These are phyloP conservation scores for Rugonectria rugulosa DNA, from an alignment of 2,329 filamentous ascomycete genomes.

Conservation along the genomic window DNA sequence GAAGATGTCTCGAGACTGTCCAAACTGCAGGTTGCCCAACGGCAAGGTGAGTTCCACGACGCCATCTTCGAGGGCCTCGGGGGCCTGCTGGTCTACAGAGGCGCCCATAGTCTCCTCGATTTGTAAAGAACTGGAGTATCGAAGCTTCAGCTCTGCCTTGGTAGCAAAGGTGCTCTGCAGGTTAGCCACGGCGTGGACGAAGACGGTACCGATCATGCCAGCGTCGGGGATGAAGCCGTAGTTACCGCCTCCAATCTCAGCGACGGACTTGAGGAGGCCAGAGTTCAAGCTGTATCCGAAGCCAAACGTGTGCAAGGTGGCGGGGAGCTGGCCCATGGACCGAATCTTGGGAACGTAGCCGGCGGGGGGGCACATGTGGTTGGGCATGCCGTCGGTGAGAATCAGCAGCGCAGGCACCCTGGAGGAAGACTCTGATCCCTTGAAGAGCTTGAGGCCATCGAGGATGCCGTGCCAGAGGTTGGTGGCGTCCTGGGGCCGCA, in stretches of 20 bases:
- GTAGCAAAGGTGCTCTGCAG: constrained; percentile 65
- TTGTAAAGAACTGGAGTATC: constrained; percentile 45
- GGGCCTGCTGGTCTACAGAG: constrained; percentile 46
- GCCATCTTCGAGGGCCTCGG: constrained; percentile 29
- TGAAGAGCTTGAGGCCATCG: constrained; percentile 58
- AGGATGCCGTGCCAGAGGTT: constrained; percentile 67
- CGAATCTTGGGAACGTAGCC: constrained; percentile 64
- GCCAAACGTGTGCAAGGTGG: constrained; percentile 51
- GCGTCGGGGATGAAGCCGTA: constrained; percentile 69
- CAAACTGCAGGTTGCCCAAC: constrained; percentile 65
- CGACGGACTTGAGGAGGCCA: constrained; percentile 65
- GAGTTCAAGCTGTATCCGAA: constrained; percentile 48
- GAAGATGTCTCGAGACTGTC: constrained; percentile 66
- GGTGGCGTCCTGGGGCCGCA: constrained; percentile 51
- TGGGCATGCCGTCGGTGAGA: constrained; percentile 63
- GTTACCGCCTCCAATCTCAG: constrained; percentile 63
- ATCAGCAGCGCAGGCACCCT: constrained; percentile 61
- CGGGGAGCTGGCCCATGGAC: constrained; percentile 48
- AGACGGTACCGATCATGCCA: constrained; percentile 69
- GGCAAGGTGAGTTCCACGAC: constrained; percentile 45
- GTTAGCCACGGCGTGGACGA: constrained; percentile 68
- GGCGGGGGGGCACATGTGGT: constrained; percentile 58
- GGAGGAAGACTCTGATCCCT: constrained; percentile 36
- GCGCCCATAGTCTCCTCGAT: constrained; percentile 51
- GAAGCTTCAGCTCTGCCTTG: constrained; percentile 52